These are phyloP conservation scores for Plasmodium cynomolgi DNA, from an alignment of 169 alveolate species.

Conservation along the genomic window DNA sequence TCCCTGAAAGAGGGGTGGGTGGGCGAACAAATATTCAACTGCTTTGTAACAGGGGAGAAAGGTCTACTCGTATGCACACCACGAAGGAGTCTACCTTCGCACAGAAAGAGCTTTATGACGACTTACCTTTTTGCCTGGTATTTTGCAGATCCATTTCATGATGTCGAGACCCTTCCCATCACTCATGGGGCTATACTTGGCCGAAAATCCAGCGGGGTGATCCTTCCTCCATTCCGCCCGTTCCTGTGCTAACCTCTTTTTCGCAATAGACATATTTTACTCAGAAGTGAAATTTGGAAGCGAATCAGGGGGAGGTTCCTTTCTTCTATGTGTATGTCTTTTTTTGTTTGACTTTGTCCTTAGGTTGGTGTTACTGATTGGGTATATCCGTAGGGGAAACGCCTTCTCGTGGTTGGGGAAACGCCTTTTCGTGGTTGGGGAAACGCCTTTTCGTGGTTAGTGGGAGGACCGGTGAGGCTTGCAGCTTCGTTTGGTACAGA, in stretches of 20 bases:
- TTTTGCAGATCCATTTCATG: conserved; percentile 96
- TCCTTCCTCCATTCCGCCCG: conserved; percentile 97
- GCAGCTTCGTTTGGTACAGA: neutral
- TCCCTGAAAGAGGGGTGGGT: conserved; percentile 73
- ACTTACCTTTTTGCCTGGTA: conserved; percentile 96
- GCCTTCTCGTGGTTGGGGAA: neutral
- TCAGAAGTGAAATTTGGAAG: neutral
- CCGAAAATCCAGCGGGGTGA: conserved; percentile 98
- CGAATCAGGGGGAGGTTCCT: neutral
- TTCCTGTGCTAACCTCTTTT: conserved; percentile 93
- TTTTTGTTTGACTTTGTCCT: neutral
- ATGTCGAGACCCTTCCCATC: conserved; percentile 94
- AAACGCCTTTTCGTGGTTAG: neutral
- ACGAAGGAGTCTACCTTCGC: neutral
- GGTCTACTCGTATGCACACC: neutral
- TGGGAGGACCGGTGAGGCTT: neutral
- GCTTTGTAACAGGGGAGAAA: neutral
- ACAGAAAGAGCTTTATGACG: neutral
- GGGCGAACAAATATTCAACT: neutral
- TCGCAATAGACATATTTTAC: conserved; percentile 85
- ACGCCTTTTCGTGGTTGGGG: neutral
- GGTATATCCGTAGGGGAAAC: neutral
- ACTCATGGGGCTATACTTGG: conserved; percentile 93
- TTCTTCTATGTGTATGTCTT: neutral
- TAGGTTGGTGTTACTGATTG: neutral